These are phyloP conservation scores for Euphorbia lathyris DNA, from an alignment of 345 rosid species.

Conservation along the genomic window DNA sequence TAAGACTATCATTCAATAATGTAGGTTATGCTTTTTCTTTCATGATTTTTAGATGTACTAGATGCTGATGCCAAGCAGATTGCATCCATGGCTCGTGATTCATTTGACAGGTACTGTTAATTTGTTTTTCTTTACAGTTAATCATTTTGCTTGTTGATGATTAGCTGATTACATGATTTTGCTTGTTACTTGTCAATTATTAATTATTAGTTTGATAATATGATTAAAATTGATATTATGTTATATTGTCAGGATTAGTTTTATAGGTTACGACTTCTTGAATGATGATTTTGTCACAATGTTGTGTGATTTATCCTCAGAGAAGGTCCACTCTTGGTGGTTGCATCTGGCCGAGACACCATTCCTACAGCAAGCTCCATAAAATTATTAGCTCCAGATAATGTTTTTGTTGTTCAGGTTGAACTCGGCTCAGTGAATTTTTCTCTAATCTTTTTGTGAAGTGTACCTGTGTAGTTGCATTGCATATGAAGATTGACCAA, in stretches of 20 bases:
- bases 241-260: neutral
- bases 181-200: no score
- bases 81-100: constrained; percentile 25
- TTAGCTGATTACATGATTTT: neutral
- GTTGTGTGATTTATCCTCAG: constrained; percentile 11
- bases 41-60: constrained; percentile 13
- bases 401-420: constrained; percentile 33
- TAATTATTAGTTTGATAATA: neutral
- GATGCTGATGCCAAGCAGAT: constrained; percentile 31
- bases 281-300: neutral
- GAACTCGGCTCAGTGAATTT: neutral
- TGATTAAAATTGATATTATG: neutral
- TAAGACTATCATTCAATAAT: neutral
- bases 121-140: no score
- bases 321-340: constrained; percentile 31
- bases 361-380: constrained; percentile 28
- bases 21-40: neutral
- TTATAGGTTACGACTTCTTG: neutral
- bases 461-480: neutral
- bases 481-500: neutral
- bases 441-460: neutral
- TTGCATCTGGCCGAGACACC: constrained; percentile 32
- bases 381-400: constrained; percentile 24
- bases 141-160: neutral
- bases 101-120: constrained; percentile 13